Conservation (phyloP, 768 basidiomycete species). For the Russula dissimulans region DNA sequence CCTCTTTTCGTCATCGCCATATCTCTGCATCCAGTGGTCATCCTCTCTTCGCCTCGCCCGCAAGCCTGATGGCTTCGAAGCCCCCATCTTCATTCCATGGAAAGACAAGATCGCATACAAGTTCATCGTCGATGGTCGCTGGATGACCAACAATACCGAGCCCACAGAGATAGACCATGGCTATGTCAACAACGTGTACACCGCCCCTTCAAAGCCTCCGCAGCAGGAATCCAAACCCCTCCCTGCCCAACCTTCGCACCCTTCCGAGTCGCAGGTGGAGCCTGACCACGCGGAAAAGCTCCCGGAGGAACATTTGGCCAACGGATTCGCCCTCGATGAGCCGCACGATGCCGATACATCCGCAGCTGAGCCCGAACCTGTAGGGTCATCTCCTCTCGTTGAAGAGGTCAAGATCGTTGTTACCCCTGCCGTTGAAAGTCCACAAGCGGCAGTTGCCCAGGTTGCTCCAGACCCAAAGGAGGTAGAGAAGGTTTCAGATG, state of each 20-base stretch:
- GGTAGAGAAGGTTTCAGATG: constrained; percentile 3
- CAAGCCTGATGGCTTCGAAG: constrained; percentile 24
- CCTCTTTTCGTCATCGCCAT: constrained; percentile 3
- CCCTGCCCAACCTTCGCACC: background rate
- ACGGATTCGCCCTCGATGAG: constrained; percentile 4
- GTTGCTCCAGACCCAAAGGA: constrained; percentile 6
- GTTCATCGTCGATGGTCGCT: constrained; percentile 30
- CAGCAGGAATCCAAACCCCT: background rate
- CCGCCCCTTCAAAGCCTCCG: constrained; percentile 18
- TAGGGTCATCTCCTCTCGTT: background rate
- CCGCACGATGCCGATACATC: background rate
- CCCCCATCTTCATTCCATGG: constrained; percentile 23
- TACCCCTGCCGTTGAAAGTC: background rate
- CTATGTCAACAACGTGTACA: constrained; percentile 28
- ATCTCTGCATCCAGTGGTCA: constrained; percentile 21
- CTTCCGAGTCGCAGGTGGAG: constrained; percentile 1
- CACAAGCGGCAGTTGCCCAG: constrained; percentile 1
- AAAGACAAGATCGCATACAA: constrained; percentile 27
- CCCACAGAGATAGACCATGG: constrained; percentile 25
- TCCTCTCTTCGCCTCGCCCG: constrained; percentile 25
- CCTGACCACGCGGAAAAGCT: constrained; percentile 4
- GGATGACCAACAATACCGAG: constrained; percentile 24
- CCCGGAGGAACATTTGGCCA: background rate
- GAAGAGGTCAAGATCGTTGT: background rate
- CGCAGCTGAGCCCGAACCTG: background rate